phyloP scores from a whole-genome alignment of 805 yeast species.

The Candida awuae region DNA sequence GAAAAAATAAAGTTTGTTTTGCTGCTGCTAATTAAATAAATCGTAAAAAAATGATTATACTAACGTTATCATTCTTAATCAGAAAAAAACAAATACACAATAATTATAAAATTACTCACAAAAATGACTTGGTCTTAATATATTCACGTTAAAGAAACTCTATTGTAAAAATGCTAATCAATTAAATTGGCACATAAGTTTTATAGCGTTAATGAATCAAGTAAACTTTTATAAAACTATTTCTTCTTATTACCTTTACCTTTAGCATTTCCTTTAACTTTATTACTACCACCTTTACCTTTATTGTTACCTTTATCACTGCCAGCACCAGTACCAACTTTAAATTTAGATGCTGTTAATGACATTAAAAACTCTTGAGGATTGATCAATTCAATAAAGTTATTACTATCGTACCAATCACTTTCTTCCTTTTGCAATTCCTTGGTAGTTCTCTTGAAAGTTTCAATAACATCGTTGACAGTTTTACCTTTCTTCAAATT shows the following conservation, averaged over 20 bases:
- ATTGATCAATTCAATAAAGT: conserved; percentile 45
- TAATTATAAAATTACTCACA: too few relatives aligned
- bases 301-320: conserved; percentile 8
- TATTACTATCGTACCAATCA: conserved; percentile 69
- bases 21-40: too few relatives aligned
- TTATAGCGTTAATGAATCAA: neutral
- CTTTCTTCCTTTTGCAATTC: conserved; percentile 24
- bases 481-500: conserved; percentile 83
- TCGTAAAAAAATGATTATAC: too few relatives aligned
- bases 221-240: neutral
- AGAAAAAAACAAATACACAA: too few relatives aligned
- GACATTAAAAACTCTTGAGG: conserved; percentile 60
- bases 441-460: conserved; percentile 36
- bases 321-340: conserved; percentile 44
- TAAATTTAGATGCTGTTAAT: conserved; percentile 65
- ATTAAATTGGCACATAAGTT: too few relatives aligned
- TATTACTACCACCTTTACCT: conserved; percentile 13
- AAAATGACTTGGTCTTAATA: too few relatives aligned
- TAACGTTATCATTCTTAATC: too few relatives aligned
- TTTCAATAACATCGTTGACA: conserved; percentile 55
- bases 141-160: too few relatives aligned
- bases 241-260: conserved; percentile 5
- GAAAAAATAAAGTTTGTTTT: too few relatives aligned
- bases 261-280: conserved; percentile 4
- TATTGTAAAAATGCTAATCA: too few relatives aligned